phyloP scores from a whole-genome alignment of 208 protist species.

The Leishmania amazonensis region DNA sequence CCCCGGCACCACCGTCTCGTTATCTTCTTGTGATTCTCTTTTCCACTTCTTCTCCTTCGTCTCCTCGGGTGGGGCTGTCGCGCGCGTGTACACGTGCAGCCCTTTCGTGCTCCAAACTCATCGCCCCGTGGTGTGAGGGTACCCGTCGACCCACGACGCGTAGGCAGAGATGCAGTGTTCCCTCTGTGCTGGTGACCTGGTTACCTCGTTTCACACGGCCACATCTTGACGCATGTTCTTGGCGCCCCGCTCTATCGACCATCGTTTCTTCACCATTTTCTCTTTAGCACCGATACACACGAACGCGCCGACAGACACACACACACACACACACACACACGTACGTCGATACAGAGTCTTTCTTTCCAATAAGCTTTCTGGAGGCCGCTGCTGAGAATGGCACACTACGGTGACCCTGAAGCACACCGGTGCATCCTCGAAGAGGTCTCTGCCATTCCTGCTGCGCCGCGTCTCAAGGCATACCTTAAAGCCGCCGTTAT shows the following conservation, averaged over 20 bases:
- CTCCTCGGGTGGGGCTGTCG: background rate
- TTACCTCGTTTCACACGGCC: background rate
- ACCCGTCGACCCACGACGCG: background rate
- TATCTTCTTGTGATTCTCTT: background rate
- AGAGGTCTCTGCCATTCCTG: conserved; percentile 23
- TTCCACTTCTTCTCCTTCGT: background rate
- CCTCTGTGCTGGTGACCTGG: background rate
- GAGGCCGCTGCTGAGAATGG: conserved; percentile 14
- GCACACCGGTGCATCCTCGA: conserved; percentile 38
- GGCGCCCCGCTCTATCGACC: background rate
- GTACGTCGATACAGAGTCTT: background rate
- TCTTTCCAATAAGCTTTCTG: background rate
- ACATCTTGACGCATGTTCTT: background rate
- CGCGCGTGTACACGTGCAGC: background rate
- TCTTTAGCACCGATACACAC: background rate
- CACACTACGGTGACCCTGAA: conserved; percentile 42
- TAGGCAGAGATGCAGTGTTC: background rate
- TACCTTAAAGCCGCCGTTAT: conserved; percentile 35
- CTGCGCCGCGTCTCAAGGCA: conserved; percentile 18
- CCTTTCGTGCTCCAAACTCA: background rate
- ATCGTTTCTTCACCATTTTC: background rate
- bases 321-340: background rate
- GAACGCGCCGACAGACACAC: background rate
- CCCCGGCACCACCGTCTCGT: background rate
- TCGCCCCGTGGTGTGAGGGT: background rate